Conservation (phyloP, 331 rosid species). For the Malus hybrid region DNA sequence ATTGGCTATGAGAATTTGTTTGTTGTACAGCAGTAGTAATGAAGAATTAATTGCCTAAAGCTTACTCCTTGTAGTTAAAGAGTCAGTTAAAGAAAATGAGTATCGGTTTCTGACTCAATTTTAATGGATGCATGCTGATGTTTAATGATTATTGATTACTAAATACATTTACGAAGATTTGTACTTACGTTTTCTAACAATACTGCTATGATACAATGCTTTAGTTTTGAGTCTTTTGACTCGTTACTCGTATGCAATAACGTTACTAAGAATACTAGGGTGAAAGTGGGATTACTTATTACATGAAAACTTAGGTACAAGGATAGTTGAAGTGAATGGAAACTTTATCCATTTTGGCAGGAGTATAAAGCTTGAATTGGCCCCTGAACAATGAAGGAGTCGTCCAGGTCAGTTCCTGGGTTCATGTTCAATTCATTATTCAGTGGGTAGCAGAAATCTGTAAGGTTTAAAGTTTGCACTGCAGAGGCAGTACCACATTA, state of each 20-base stretch:
- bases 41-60: neutral
- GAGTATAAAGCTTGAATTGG: conserved; percentile 41
- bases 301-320: neutral
- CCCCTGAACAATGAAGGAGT: conserved; percentile 32
- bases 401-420: conserved; percentile 13
- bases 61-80: neutral
- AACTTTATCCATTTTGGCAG: conserved; percentile 54
- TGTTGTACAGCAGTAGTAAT: neutral
- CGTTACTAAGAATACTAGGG: neutral
- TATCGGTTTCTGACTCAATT: neutral
- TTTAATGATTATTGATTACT: neutral
- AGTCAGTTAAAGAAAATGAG: neutral
- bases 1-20: no score
- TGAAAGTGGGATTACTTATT: neutral
- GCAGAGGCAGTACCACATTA: conserved; percentile 8
- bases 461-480: conserved; percentile 9
- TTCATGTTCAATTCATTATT: conserved; percentile 6
- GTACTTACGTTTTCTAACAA: neutral
- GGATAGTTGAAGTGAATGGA: conserved; percentile 17
- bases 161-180: neutral
- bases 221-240: neutral
- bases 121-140: neutral
- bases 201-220: neutral
- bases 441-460: conserved; percentile 6
- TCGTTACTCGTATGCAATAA: neutral